phyloP scores from a whole-genome alignment of 441 rosid species.

The Erodium texanum region DNA sequence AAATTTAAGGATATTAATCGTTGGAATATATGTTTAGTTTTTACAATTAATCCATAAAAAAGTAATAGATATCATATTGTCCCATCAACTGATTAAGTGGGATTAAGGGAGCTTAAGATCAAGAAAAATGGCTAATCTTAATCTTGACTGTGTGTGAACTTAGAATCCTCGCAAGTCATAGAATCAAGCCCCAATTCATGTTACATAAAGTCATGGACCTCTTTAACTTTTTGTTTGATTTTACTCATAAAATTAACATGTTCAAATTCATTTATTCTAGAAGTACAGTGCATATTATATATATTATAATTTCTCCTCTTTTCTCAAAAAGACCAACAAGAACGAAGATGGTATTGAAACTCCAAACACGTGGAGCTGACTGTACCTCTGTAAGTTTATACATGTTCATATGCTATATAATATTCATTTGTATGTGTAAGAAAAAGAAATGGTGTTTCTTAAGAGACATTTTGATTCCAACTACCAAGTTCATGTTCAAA shows the following conservation, averaged over 20 bases:
- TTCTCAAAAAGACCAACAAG: too few relatives aligned
- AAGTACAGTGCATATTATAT: background rate
- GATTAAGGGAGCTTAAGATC: background rate
- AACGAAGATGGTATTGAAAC: background rate
- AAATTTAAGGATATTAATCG: background rate
- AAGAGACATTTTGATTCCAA: background rate
- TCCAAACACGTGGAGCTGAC: conserved; percentile 1
- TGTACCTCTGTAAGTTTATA: background rate
- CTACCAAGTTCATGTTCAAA: background rate
- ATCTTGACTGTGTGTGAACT: background rate
- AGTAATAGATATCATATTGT: background rate
- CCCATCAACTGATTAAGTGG: too few relatives aligned
- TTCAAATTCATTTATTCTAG: too few relatives aligned
- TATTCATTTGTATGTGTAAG: background rate
- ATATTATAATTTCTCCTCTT: background rate
- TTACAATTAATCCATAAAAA: too few relatives aligned
- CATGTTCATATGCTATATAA: background rate
- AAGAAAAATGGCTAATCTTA: background rate
- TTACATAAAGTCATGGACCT: too few relatives aligned
- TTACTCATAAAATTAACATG: too few relatives aligned
- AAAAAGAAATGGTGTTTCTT: background rate
- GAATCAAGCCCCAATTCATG: too few relatives aligned
- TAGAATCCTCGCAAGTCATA: background rate
- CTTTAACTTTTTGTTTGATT: too few relatives aligned
- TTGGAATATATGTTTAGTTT: too few relatives aligned